Evolutionary conservation across 192 early-diverging fungal species (phyloP).

Genomic region (Piromyces sp.): DNA sequence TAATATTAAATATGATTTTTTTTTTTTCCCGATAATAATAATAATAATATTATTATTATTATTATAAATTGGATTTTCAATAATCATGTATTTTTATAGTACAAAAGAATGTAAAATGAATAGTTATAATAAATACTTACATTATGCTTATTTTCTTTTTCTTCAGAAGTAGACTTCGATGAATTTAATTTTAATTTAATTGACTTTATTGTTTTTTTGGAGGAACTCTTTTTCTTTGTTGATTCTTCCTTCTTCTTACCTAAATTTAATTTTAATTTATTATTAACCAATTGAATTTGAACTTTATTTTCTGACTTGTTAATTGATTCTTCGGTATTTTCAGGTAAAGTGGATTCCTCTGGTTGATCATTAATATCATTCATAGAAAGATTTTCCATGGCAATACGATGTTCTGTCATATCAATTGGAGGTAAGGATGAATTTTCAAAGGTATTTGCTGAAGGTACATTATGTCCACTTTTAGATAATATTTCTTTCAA

Average conservation of each 20-base stretch:
- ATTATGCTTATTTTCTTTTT: neutral
- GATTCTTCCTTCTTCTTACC: neutral
- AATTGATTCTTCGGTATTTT: neutral
- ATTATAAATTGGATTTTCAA: no score
- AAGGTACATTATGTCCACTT: neutral
- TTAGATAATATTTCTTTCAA: neutral
- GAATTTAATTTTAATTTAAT: neutral
- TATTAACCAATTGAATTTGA: neutral
- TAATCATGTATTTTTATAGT: no score
- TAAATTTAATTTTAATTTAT: neutral
- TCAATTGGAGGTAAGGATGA: neutral
- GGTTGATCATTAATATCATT: neutral
- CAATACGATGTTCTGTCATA: neutral
- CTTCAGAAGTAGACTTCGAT: neutral
- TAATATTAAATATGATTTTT: no score
- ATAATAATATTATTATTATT: no score
- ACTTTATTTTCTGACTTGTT: neutral
- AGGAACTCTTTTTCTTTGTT: neutral
- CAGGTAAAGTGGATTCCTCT: no score
- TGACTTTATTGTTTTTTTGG: neutral
- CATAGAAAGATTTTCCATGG: neutral
- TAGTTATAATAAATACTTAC: neutral
- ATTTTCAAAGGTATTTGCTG: neutral
- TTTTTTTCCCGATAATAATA: no score
- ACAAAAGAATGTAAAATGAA: no score